A percentile compares a stretch with the other conserved stretches of the same genome.
Conservation (phyloP, 495 filamentous ascomycete species). For the Neurospora sublineolata region DNA sequence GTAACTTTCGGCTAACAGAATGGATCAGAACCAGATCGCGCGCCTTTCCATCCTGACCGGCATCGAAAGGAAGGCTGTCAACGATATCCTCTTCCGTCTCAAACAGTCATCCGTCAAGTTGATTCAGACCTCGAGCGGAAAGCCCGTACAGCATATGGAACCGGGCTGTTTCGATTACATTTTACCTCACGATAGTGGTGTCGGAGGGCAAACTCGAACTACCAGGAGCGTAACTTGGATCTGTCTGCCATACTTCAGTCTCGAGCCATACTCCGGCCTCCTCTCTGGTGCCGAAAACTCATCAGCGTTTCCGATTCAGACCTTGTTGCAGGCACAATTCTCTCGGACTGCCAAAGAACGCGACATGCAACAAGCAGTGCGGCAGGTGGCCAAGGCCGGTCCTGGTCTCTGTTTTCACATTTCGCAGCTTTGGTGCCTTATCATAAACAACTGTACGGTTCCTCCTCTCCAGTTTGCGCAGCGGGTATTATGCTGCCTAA, state of each 20-base stretch:
- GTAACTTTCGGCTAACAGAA: neutral
- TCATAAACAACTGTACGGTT: conserved; percentile 24
- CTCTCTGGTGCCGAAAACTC: conserved; percentile 9
- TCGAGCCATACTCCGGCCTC: conserved; percentile 24
- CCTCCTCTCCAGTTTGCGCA: neutral
- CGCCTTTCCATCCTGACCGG: neutral
- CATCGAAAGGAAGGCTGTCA: neutral
- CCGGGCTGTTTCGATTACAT: conserved; percentile 17
- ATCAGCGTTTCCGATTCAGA: conserved; percentile 22
- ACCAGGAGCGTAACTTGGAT: conserved; percentile 21
- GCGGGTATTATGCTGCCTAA: neutral
- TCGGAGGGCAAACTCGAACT: conserved; percentile 6
- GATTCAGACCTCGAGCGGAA: conserved; percentile 15
- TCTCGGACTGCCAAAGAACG: conserved; percentile 17
- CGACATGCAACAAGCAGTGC: conserved; percentile 31
- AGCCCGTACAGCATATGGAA: conserved; percentile 18
- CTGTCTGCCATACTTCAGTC: conserved; percentile 29
- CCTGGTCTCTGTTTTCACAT: conserved; percentile 27
- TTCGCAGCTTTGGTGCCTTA: conserved; percentile 27
- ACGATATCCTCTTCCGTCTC: neutral
- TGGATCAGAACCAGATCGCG: neutral
- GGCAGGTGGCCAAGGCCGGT: conserved; percentile 15
- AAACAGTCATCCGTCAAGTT: conserved; percentile 14
- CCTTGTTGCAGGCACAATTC: conserved; percentile 26
- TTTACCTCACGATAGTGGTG: conserved; percentile 11